These are phyloP conservation scores for Pseudozyma sp. DNA, from an alignment of 1,284 basidiomycete species.

Conservation along the genomic window DNA sequence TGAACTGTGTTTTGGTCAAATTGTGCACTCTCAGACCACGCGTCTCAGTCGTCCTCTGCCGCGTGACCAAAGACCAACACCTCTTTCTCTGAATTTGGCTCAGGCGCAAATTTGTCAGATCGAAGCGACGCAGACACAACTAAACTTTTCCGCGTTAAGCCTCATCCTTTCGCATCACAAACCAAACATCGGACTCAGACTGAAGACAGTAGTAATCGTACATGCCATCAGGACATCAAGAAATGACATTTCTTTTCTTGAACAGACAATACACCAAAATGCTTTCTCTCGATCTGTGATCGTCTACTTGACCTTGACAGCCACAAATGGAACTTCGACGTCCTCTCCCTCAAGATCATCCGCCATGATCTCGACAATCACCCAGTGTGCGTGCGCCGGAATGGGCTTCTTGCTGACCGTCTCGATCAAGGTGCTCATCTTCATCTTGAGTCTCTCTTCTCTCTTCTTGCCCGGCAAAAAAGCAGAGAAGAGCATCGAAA, in stretches of 20 bases:
- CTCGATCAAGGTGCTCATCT: slow-evolving; percentile 90
- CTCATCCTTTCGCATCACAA: background rate
- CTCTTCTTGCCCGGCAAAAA: slow-evolving; percentile 65
- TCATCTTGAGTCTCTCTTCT: slow-evolving; percentile 65
- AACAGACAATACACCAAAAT: background rate
- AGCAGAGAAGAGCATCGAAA: slow-evolving; percentile 94
- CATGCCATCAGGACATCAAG: too few relatives aligned
- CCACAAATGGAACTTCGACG: slow-evolving; percentile 70
- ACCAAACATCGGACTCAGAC: background rate
- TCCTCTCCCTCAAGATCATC: slow-evolving; percentile 86
- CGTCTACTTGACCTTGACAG: slow-evolving; percentile 55
- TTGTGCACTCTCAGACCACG: slow-evolving; percentile 6
- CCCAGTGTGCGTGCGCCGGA: slow-evolving; percentile 74
- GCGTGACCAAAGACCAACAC: slow-evolving; percentile 21
- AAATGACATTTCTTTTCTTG: background rate
- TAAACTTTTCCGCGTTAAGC: background rate
- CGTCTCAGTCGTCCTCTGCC: background rate
- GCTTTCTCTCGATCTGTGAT: background rate
- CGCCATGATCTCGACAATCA: slow-evolving; percentile 94
- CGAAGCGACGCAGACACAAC: background rate
- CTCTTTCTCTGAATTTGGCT: too few relatives aligned
- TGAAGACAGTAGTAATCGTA: background rate
- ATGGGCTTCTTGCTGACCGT: slow-evolving; percentile 76
- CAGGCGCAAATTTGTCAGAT: too few relatives aligned
- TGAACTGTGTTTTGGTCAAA: background rate